Base-by-base conservation (phyloP, 2,329 filamentous ascomycete genomes). In the Zymoseptoria crescenta region DNA sequence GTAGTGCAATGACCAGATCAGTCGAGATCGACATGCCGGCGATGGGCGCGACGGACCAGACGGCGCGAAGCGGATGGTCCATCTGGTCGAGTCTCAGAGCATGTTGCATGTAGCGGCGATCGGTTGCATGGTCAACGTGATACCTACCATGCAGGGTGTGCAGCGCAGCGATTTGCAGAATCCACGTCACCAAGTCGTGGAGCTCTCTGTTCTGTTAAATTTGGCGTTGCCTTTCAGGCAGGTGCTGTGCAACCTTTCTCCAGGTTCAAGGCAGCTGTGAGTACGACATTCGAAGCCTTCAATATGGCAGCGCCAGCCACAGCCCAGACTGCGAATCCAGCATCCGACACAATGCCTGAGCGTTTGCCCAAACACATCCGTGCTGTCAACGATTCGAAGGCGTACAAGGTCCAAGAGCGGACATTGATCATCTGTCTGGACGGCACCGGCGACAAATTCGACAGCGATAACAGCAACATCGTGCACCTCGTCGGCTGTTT, bases 371-470 rank as follows among this genome's bases (percentile, higher is more conserved):
- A 52, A 24, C 51, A 69, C 21, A 68, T 74, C 35, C 67, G 66
- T 13, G 72, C 72, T 19, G 62, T 69, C 24, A 64, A 65, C 49
- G 62, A 73, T 60, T 60, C 61, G 28, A 52, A 59, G 8, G 45
- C 61, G 9, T 59, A 62, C 24, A 57, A 67, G 9, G 45, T 57
- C 8, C 56, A 64, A 51, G 69, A 68, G 5, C 67, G 71, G 1
- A 74, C 71, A 24, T 66, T 77, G 48, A 69, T 78, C 50, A 70
- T 78, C 45, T 75, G 72, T 60, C 71, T 78, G 0, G 76, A 79
- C 66, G 76, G 76, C 16, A 79, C 76, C 2, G 76, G 76, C 28
- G 76, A 78, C 58, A 71, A 75, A 59, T 78, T 77, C 64, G 73
- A 75, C 56, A 59, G 60, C 45, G 76, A 78, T 61, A 77, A 79